A percentile compares a stretch with the other conserved stretches of the same genome.
These are phyloP conservation scores for Aspergillus oerlinghausenensis DNA, from an alignment of 2,329 filamentous ascomycete species.

Conservation along the genomic window DNA sequence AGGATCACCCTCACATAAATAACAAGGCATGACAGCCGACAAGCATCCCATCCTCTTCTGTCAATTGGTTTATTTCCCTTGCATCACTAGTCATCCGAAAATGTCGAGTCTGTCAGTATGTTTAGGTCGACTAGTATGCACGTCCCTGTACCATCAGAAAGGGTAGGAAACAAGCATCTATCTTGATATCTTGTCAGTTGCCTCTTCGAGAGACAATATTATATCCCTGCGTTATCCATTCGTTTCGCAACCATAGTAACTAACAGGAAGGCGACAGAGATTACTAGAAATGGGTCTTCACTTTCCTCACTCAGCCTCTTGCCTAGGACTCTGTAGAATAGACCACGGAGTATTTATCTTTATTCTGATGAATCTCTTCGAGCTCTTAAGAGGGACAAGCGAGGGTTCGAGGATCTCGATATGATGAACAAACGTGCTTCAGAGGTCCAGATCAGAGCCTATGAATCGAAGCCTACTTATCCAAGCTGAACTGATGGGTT, in stretches of 20 bases:
- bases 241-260: background rate
- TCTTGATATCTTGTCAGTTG: background rate
- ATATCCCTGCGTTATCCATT: background rate
- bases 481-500: background rate
- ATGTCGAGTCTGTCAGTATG: background rate
- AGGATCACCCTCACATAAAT: too few species aligned
- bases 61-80: background rate
- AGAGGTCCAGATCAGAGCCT: too few species aligned
- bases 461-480: too few species aligned
- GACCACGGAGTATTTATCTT: too few species aligned
- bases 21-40: background rate
- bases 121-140: background rate
- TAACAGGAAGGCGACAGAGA: background rate
- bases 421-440: too few species aligned
- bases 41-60: background rate
- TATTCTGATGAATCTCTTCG: too few species aligned
- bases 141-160: background rate
- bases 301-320: too few species aligned
- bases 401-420: too few species aligned
- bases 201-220: background rate
- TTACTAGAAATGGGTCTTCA: too few species aligned
- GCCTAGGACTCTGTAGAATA: too few species aligned
- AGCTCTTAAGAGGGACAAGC: too few species aligned
- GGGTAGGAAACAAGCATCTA: too few species aligned
- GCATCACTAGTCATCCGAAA: background rate